phyloP scores from a whole-genome alignment of 495 filamentous ascomycete genomes.

The Penicillium lagena region DNA sequence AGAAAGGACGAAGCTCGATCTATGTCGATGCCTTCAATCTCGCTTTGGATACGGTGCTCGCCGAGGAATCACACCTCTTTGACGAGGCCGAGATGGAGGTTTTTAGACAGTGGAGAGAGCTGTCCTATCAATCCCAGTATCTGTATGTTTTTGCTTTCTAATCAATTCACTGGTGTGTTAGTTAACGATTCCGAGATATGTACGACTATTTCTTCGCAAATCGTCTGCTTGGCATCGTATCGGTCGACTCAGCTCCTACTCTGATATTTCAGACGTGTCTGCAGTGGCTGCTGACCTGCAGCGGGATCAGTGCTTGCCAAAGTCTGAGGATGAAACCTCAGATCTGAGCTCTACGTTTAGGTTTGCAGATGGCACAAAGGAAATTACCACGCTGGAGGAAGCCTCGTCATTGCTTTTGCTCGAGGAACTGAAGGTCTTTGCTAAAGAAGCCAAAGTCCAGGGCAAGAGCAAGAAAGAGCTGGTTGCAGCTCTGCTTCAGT shows the following conservation, averaged over 20 bases:
- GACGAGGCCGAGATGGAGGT: conserved; percentile 70
- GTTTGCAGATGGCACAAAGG: conserved; percentile 74
- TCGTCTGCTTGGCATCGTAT: conserved; percentile 92
- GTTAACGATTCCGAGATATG: conserved; percentile 53
- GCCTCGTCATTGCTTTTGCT: conserved; percentile 72
- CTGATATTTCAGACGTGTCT: conserved; percentile 71
- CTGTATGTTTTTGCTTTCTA: conserved; percentile 48
- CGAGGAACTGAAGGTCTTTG: conserved; percentile 79
- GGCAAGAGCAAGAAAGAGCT: conserved; percentile 88
- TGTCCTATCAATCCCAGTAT: conserved; percentile 87
- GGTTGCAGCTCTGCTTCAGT: conserved; percentile 59
- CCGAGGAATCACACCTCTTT: conserved; percentile 86
- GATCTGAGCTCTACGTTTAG: conserved; percentile 50
- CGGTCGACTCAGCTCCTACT: conserved; percentile 66
- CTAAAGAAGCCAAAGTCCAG: conserved; percentile 79
- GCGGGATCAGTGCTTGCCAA: conserved; percentile 29
- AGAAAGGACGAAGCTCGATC: conserved; percentile 70
- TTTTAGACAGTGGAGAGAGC: conserved; percentile 65
- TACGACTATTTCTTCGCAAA: conserved; percentile 90
- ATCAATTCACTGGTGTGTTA: neutral
- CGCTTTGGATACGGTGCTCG: conserved; percentile 82
- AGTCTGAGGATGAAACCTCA: conserved; percentile 23
- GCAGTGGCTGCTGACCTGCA: conserved; percentile 56
- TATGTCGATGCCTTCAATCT: conserved; percentile 98
- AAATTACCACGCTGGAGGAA: conserved; percentile 77